Conservation (phyloP, 306 rosid species). For the Amphicarpaea edgeworthii region DNA sequence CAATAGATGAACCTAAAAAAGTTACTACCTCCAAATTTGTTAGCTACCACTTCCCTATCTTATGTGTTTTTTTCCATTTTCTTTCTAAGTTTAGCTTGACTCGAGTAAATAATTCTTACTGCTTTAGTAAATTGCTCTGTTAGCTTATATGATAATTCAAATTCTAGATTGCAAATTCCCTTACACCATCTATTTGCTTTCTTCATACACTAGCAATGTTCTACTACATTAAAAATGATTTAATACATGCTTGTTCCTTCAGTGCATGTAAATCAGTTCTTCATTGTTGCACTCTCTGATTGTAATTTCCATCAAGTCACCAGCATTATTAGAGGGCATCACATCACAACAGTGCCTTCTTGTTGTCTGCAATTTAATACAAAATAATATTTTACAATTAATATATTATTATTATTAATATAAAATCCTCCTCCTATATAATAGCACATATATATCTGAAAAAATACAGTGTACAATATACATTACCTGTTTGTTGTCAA, state of each 20-base stretch:
- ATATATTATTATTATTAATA: background rate
- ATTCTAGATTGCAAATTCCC: background rate
- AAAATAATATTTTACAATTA: background rate
- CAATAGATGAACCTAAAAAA: background rate
- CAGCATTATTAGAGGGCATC: slow-evolving; percentile 47
- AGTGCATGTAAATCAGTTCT: slow-evolving; percentile 66
- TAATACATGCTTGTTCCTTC: slow-evolving; percentile 2
- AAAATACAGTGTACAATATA: background rate
- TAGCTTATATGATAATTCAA: background rate
- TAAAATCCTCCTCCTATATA: background rate
- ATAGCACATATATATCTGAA: background rate
- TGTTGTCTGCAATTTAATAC: slow-evolving; percentile 66
- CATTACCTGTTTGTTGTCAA: slow-evolving; percentile 66
- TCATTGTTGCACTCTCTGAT: slow-evolving; percentile 81
- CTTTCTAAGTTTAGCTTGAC: background rate
- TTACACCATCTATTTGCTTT: too few relatives aligned
- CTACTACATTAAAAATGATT: background rate
- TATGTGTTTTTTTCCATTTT: background rate
- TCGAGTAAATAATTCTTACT: background rate
- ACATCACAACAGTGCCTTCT: slow-evolving; percentile 89
- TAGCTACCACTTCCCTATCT: background rate
- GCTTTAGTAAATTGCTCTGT: background rate
- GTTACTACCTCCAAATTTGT: background rate
- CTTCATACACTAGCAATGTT: background rate
- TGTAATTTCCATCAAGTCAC: slow-evolving; percentile 61